These are phyloP conservation scores for Collariella sp. DNA, from an alignment of 495 filamentous ascomycete genomes.

Conservation along the genomic window DNA sequence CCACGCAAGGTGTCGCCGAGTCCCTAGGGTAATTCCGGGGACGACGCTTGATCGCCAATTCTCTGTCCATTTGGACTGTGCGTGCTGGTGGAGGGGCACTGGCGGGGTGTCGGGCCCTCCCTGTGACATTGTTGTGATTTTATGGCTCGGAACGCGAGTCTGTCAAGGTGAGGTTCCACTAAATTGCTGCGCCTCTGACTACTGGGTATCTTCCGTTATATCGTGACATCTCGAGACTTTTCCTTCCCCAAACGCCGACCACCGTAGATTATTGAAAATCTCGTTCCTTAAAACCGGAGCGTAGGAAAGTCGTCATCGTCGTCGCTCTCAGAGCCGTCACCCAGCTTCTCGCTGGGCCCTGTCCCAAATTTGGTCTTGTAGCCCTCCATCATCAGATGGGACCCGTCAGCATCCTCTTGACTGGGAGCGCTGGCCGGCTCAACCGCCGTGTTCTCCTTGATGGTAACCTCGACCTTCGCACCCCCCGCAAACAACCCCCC, in stretches of 20 bases:
- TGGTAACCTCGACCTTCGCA: constrained; percentile 29
- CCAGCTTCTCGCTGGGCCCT: constrained; percentile 12
- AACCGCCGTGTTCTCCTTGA: constrained; percentile 40
- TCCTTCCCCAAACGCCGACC: neutral
- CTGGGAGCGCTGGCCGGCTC: constrained; percentile 28
- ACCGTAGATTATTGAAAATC: neutral
- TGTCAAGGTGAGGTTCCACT: neutral
- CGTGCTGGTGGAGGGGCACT: neutral
- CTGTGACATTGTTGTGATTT: neutral
- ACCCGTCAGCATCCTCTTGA: constrained; percentile 18
- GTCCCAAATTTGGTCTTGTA: constrained; percentile 32
- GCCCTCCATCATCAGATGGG: constrained; percentile 42
- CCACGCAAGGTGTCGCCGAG: constrained; percentile 82
- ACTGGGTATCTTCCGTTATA: neutral
- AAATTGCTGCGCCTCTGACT: neutral
- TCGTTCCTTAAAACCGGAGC: constrained; percentile 10
- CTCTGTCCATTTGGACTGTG: constrained; percentile 15
- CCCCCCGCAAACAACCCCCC: neutral
- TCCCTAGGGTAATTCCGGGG: constrained; percentile 47
- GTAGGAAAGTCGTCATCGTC: constrained; percentile 17
- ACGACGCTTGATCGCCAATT: constrained; percentile 92
- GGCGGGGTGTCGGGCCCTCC: neutral
- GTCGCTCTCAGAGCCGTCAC: neutral
- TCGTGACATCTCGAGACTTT: neutral
- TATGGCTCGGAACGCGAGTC: neutral